Conservation (phyloP, 2,329 filamentous ascomycete genomes). For the Verticillium nubilum region DNA sequence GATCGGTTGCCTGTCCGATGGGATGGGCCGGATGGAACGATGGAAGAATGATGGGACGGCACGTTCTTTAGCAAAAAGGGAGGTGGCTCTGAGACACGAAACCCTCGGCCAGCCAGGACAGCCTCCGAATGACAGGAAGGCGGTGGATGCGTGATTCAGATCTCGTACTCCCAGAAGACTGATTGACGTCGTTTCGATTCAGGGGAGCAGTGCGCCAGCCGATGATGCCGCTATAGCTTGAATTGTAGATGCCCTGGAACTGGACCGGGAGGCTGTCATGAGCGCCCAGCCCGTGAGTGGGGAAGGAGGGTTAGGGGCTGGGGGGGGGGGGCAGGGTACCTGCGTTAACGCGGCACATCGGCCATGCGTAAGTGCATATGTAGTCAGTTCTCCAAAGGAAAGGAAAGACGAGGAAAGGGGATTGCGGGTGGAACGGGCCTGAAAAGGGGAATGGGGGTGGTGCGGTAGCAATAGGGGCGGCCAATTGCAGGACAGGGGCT, state of each 20-base stretch:
- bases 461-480: neutral
- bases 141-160: neutral
- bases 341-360: neutral
- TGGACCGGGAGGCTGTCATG: neutral
- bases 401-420: neutral
- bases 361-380: neutral
- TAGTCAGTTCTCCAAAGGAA: neutral
- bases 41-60: neutral
- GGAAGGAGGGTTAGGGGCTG: neutral
- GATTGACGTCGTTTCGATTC: neutral
- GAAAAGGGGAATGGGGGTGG: neutral
- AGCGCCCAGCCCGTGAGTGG: neutral
- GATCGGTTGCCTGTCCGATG: neutral
- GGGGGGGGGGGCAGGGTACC: neutral
- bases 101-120: neutral
- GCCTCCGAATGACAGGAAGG: neutral
- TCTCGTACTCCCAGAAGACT: neutral
- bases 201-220: neutral
- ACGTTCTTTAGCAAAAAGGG: neutral
- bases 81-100: neutral
- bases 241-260: neutral
- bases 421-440: neutral
- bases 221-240: neutral
- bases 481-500: neutral
- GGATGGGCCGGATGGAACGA: neutral